Evolutionary conservation across 768 basidiomycete species (phyloP).

Genomic region (Lactifluus rugatus): DNA sequence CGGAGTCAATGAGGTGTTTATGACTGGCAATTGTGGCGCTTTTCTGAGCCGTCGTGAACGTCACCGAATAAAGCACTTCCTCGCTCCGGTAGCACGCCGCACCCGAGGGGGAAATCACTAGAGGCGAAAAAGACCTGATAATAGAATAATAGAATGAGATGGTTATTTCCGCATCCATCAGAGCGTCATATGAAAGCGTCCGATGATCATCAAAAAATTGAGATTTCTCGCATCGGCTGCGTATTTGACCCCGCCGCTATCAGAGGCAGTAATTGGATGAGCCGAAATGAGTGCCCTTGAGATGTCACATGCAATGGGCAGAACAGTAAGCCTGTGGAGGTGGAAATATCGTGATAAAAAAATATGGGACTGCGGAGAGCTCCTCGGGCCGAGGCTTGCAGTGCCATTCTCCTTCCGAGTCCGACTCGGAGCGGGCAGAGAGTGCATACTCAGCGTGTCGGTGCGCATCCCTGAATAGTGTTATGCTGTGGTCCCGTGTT

Average conservation of each 20-base stretch:
- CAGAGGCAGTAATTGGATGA: too few species aligned
- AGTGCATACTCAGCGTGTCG: too few species aligned
- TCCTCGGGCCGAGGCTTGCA: too few species aligned
- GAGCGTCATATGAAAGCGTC: not conserved
- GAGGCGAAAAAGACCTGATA: not conserved
- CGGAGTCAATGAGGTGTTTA: not conserved
- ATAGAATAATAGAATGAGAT: too few species aligned
- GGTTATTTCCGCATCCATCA: not conserved
- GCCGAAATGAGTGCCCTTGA: not conserved
- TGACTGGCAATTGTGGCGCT: not conserved
- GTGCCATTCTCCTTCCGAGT: too few species aligned
- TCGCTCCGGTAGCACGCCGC: not conserved
- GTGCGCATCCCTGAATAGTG: too few species aligned
- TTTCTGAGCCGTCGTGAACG: not conserved
- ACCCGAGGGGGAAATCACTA: not conserved
- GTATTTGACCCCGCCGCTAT: too few species aligned
- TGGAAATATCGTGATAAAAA: too few species aligned
- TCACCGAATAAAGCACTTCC: not conserved
- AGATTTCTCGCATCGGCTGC: not conserved
- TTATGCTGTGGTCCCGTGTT: too few species aligned
- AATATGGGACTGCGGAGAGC: too few species aligned
- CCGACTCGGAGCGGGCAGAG: too few species aligned
- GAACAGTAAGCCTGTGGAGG: too few species aligned
- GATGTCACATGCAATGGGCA: not conserved
- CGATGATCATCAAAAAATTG: not conserved